phyloP scores from a whole-genome alignment of 148 eudicot species.

The Fagopyrum tataricum region DNA sequence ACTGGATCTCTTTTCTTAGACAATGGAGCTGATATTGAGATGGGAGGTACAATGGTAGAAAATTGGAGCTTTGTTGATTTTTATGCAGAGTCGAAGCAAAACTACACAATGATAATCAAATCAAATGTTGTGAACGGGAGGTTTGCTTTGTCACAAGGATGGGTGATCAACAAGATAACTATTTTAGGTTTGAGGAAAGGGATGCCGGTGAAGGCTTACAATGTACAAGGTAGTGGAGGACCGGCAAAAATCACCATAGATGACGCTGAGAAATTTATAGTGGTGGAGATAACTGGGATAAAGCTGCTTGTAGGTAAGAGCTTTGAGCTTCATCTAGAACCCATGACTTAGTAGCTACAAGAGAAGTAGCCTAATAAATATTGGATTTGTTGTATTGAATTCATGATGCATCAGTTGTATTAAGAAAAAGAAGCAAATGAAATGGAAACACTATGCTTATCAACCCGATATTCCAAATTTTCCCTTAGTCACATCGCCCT shows the following conservation, averaged over 20 bases:
- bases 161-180: slow-evolving; percentile 33
- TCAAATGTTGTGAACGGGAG: slow-evolving; percentile 26
- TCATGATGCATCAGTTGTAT: no score
- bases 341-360: neutral
- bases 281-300: slow-evolving; percentile 31
- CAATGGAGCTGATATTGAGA: neutral
- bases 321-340: slow-evolving; percentile 16
- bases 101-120: slow-evolving; percentile 11
- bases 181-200: slow-evolving; percentile 32
- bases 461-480: no score
- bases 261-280: slow-evolving; percentile 24
- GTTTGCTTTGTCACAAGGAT: slow-evolving; percentile 31
- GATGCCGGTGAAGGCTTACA: slow-evolving; percentile 12
- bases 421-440: no score
- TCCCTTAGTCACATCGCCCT: no score
- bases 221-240: slow-evolving; percentile 14
- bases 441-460: no score
- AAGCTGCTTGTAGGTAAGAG: neutral
- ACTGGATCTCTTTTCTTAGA: slow-evolving; percentile 36
- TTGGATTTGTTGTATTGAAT: neutral
- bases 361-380: neutral
- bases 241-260: slow-evolving; percentile 8
- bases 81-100: slow-evolving; percentile 14
- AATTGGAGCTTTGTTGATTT: slow-evolving; percentile 28
- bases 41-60: slow-evolving; percentile 23